Evolutionary conservation across 2,329 filamentous ascomycete species (phyloP).

Genomic region (Tolypocladium endophyticum): DNA sequence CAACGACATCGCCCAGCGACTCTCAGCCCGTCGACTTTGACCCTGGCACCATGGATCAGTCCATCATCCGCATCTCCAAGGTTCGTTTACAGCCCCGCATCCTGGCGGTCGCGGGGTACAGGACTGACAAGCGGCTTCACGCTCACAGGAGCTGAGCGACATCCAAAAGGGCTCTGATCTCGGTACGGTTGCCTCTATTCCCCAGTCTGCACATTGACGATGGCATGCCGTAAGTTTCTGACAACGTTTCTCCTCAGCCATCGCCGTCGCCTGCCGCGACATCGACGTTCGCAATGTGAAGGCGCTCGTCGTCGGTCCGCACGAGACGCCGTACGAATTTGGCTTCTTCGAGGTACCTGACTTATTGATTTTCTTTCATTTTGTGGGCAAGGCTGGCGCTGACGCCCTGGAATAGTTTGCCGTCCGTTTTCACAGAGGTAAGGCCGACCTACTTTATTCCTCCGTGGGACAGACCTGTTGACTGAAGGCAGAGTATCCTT

Average conservation of each 20-base stretch:
- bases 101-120: slow-evolving; percentile 14
- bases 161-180: slow-evolving; percentile 77
- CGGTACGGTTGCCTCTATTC: slow-evolving; percentile 42
- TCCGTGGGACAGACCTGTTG: slow-evolving; percentile 3
- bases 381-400: neutral
- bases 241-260: slow-evolving; percentile 37
- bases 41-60: slow-evolving; percentile 51
- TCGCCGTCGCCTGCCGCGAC: slow-evolving; percentile 81
- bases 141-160: slow-evolving; percentile 64
- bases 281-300: slow-evolving; percentile 79
- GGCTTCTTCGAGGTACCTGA: slow-evolving; percentile 81
- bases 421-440: slow-evolving; percentile 68
- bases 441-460: neutral
- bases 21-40: slow-evolving; percentile 1
- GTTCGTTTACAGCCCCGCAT: slow-evolving; percentile 32
- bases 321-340: slow-evolving; percentile 92
- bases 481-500: slow-evolving; percentile 61
- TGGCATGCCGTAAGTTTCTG: neutral
- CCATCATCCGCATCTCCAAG: slow-evolving; percentile 78
- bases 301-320: slow-evolving; percentile 82
- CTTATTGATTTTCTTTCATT: neutral
- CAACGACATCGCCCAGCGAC: slow-evolving; percentile 1
- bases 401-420: slow-evolving; percentile 44
- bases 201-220: neutral
- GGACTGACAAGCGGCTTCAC: slow-evolving; percentile 4